Conservation (phyloP, 148 eudicot species). For the Oxyria digyna region DNA sequence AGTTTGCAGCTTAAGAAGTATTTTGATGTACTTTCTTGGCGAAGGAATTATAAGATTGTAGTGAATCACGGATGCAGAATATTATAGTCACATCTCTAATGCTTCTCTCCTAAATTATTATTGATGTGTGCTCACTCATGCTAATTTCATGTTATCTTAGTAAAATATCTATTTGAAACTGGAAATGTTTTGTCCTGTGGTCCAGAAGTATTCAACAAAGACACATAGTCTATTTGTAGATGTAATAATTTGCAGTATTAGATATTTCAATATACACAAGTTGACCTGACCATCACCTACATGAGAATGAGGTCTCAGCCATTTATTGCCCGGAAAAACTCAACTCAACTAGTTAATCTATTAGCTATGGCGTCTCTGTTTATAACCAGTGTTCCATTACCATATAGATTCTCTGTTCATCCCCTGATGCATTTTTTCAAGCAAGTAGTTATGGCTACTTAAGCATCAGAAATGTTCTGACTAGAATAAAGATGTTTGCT, state of each 20-base stretch:
- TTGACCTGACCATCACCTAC: neutral
- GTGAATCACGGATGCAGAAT: neutral
- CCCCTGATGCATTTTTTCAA: too few relatives aligned
- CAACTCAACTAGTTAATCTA: neutral
- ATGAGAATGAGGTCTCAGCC: neutral
- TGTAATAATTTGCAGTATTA: neutral
- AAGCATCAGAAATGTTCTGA: too few relatives aligned
- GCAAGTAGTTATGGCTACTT: too few relatives aligned
- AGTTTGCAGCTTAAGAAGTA: neutral
- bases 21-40: neutral
- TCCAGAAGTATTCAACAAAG: neutral
- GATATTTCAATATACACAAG: neutral
- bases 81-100: neutral
- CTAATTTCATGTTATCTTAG: neutral
- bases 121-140: neutral
- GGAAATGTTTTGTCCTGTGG: too few relatives aligned
- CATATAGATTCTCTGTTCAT: too few relatives aligned
- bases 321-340: neutral
- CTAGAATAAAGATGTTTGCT: too few relatives aligned
- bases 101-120: neutral
- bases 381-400: too few relatives aligned
- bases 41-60: neutral
- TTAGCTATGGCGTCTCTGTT: neutral
- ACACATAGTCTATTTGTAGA: neutral
- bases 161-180: too few relatives aligned